Conservation (phyloP, 306 rosid genomes). For the Echinosophora koreensis region DNA sequence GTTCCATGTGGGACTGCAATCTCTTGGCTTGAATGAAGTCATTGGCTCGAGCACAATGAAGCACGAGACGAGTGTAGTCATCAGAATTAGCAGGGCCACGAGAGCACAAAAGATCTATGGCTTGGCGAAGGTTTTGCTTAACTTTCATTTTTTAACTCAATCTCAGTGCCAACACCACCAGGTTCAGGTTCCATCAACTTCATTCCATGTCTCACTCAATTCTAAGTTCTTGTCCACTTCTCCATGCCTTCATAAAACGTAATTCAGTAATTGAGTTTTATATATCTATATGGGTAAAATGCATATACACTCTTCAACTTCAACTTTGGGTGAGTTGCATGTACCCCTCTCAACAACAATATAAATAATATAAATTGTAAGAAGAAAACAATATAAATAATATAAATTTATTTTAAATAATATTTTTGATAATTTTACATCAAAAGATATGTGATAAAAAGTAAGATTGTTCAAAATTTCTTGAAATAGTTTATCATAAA, state of each 20-base stretch:
- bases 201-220: not conserved
- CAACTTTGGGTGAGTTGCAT: too few species aligned
- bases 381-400: too few species aligned
- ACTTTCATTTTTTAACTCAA: slow-evolving; percentile 47
- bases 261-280: too few species aligned
- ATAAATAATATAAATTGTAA: too few species aligned
- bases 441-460: too few species aligned
- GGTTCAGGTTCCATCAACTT: slow-evolving; percentile 31
- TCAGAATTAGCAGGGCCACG: slow-evolving; percentile 60
- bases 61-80: slow-evolving; percentile 67
- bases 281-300: too few species aligned
- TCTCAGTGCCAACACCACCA: slow-evolving; percentile 4
- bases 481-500: too few species aligned
- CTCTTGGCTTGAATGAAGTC: slow-evolving; percentile 68
- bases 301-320: too few species aligned
- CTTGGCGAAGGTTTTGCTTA: slow-evolving; percentile 57
- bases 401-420: too few species aligned
- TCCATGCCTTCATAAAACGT: not conserved
- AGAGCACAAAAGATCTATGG: slow-evolving; percentile 55
- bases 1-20: slow-evolving; percentile 74
- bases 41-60: slow-evolving; percentile 66
- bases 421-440: too few species aligned
- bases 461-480: too few species aligned
- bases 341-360: too few species aligned
- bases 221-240: not conserved